Conservation (phyloP, 768 basidiomycete species). For the Kwoniella mangroviensis region DNA sequence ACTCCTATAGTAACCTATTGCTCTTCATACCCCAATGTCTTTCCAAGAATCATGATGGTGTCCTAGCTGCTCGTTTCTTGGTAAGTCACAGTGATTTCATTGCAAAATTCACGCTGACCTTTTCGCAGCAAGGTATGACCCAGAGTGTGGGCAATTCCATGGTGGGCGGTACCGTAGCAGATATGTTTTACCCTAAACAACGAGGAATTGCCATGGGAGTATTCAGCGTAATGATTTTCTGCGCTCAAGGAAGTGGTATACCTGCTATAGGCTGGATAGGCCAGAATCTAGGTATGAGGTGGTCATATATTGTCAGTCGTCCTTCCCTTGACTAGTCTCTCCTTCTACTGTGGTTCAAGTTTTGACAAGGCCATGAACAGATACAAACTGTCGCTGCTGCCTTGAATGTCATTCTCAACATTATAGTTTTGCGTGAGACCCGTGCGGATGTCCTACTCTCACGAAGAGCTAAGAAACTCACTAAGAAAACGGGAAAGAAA, state of each 20-base stretch:
- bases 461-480: slow-evolving; percentile 40
- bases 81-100: slow-evolving; percentile 22
- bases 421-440: slow-evolving; percentile 48
- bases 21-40: slow-evolving; percentile 51
- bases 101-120: neutral
- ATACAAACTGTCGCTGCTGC: slow-evolving; percentile 41
- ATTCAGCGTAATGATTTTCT: slow-evolving; percentile 47
- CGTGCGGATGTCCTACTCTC: slow-evolving; percentile 50
- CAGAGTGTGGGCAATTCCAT: slow-evolving; percentile 53
- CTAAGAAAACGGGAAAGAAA: slow-evolving; percentile 46
- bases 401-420: slow-evolving; percentile 36
- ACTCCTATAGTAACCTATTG: slow-evolving; percentile 35
- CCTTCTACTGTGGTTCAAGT: neutral
- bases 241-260: slow-evolving; percentile 37
- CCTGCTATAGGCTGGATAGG: slow-evolving; percentile 43
- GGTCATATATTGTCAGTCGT: slow-evolving; percentile 50
- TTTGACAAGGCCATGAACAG: slow-evolving; percentile 12
- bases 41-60: slow-evolving; percentile 31
- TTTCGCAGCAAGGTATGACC: slow-evolving; percentile 45
- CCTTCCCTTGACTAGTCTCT: neutral
- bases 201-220: slow-evolving; percentile 52
- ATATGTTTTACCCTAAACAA: slow-evolving; percentile 44
- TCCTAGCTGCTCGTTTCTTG: slow-evolving; percentile 43
- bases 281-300: slow-evolving; percentile 40
- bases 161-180: slow-evolving; percentile 55